Conservation (phyloP, 495 filamentous ascomycete species). For the Ramalina peruviana region DNA sequence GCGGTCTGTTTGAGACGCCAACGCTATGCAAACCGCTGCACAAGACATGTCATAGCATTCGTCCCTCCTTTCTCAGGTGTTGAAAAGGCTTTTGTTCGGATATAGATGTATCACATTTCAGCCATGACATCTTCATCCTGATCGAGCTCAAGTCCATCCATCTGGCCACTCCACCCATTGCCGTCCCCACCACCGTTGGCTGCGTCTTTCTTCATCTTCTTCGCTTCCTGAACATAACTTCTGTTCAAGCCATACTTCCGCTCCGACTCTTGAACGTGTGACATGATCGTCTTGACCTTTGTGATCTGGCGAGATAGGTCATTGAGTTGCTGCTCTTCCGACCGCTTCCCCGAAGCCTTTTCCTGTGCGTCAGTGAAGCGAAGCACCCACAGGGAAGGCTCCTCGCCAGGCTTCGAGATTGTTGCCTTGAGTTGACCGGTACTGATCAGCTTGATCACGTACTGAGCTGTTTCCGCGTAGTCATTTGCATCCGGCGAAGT, state of each 20-base stretch:
- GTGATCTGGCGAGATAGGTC: constrained; percentile 25
- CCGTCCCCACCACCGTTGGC: constrained; percentile 14
- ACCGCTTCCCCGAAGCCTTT: constrained; percentile 9
- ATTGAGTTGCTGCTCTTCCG: constrained; percentile 32
- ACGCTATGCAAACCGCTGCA: constrained; percentile 4
- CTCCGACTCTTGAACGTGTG: constrained; percentile 35
- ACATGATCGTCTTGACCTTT: constrained; percentile 26
- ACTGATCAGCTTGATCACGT: constrained; percentile 39
- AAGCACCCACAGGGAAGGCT: constrained; percentile 28
- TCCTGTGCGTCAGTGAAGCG: constrained; percentile 20
- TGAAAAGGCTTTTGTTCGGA: not conserved
- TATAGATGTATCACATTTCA: constrained; percentile 11
- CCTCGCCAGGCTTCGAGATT: constrained; percentile 31
- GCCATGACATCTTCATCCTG: constrained; percentile 61
- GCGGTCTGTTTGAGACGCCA: not conserved
- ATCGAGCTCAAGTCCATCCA: constrained; percentile 23
- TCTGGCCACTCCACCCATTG: constrained; percentile 13
- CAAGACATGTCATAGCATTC: not conserved
- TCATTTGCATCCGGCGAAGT: constrained; percentile 25
- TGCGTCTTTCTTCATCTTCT: constrained; percentile 31
- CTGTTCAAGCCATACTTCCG: constrained; percentile 42
- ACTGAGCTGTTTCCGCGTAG: constrained; percentile 29
- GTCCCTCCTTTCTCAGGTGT: not conserved
- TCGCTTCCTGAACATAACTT: constrained; percentile 41
- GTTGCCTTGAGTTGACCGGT: constrained; percentile 40